These are phyloP conservation scores for Lecanicillium sp. DNA, from an alignment of 2,329 filamentous ascomycete genomes.

Conservation along the genomic window DNA sequence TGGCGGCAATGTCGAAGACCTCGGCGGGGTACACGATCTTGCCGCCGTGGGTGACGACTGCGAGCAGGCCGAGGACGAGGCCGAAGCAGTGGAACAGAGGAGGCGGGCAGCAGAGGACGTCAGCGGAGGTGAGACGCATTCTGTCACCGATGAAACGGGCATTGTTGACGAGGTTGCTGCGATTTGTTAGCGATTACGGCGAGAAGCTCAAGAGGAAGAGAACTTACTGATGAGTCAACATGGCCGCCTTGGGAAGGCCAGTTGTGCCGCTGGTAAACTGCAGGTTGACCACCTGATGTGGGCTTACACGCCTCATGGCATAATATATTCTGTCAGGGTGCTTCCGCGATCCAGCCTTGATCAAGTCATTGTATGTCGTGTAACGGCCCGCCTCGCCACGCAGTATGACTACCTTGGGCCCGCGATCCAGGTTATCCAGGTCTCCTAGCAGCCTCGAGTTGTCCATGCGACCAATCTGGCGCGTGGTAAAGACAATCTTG, in stretches of 20 bases:
- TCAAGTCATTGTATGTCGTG: constrained; percentile 53
- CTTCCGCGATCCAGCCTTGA: constrained; percentile 44
- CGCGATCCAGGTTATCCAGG: constrained; percentile 39
- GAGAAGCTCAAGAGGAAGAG: too few relatives aligned
- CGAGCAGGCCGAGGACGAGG: constrained; percentile 68
- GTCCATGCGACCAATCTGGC: constrained; percentile 59
- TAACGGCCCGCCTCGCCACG: constrained; percentile 49
- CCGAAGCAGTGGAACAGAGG: constrained; percentile 85
- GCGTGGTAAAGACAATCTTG: constrained; percentile 67
- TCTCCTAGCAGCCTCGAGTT: constrained; percentile 54
- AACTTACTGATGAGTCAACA: constrained; percentile 63
- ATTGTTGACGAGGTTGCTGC: constrained; percentile 57
- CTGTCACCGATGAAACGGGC: constrained; percentile 67
- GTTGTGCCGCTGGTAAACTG: constrained; percentile 75
- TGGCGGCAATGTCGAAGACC: constrained; percentile 63
- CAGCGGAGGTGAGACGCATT: constrained; percentile 60
- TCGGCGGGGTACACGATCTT: constrained; percentile 73
- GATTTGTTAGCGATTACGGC: too few relatives aligned
- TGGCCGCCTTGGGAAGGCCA: constrained; percentile 65
- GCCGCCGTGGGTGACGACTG: constrained; percentile 65
- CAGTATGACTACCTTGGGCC: constrained; percentile 54
- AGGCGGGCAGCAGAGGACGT: constrained; percentile 73
- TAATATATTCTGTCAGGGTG: constrained; percentile 45
- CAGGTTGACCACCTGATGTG: constrained; percentile 65
- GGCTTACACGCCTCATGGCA: constrained; percentile 49